These are phyloP conservation scores for Chlorella vulgaris DNA, from an alignment of 139 green algal species.

Conservation along the genomic window DNA sequence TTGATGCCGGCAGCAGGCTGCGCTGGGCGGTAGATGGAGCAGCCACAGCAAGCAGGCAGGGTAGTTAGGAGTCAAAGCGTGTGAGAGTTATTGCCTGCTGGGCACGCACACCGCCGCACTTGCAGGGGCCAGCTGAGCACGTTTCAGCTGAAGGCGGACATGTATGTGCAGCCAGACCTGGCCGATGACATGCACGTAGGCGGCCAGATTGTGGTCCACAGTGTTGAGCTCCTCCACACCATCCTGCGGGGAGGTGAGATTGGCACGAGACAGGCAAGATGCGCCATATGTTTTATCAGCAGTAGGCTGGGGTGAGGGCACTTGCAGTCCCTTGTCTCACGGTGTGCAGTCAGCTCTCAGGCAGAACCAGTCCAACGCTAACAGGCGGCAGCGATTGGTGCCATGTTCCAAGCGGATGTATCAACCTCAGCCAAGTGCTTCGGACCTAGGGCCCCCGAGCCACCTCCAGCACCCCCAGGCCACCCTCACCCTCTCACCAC, in stretches of 20 bases:
- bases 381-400: no score
- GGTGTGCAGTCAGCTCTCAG: no score
- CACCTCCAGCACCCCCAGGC: no score
- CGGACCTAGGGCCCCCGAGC: no score
- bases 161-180: neutral
- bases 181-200: conserved; percentile 63
- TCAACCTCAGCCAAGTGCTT: no score
- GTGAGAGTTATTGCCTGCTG: neutral
- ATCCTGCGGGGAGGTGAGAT: conserved; percentile 16
- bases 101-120: neutral
- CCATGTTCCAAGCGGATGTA: no score
- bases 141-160: no score
- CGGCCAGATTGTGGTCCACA: conserved; percentile 63
- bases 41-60: neutral
- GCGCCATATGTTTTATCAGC: no score
- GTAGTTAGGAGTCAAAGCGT: neutral
- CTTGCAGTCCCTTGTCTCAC: no score
- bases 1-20: conserved; percentile 32
- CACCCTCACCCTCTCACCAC: neutral
- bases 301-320: no score
- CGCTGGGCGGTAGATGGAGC: no score
- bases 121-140: neutral
- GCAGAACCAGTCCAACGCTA: no score
- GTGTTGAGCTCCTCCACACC: conserved; percentile 66
- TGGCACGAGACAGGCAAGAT: neutral